Percentiles rank a stretch among this genome's conserved stretches.
Evolutionary conservation across 495 filamentous ascomycete genomes (phyloP).

Genomic region (Penicillium salamii): DNA sequence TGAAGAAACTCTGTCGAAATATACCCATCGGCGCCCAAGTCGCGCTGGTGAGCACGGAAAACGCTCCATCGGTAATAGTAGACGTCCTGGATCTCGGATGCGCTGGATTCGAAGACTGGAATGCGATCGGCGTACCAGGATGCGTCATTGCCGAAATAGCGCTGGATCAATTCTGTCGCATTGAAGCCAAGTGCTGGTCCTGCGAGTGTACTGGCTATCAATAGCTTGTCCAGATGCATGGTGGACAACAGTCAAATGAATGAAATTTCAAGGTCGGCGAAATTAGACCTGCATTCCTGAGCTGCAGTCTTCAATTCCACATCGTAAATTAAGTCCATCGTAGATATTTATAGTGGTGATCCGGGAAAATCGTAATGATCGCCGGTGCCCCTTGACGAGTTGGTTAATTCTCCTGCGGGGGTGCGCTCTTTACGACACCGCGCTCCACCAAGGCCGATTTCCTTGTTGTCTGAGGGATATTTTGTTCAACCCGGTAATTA

Average conservation of each 20-base stretch:
- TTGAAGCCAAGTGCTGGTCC: no score
- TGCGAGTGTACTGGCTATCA: no score
- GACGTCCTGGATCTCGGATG: slow-evolving; percentile 22
- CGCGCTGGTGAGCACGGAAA: slow-evolving; percentile 31
- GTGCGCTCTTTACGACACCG: no score
- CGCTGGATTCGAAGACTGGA: slow-evolving; percentile 16
- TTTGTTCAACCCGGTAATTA: no score
- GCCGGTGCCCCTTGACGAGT: background rate
- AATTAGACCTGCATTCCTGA: no score
- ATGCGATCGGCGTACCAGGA: slow-evolving; percentile 20
- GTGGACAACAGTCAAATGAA: no score
- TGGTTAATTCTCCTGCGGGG: slow-evolving; percentile 5
- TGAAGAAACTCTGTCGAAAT: slow-evolving; percentile 32
- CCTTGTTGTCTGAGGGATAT: no score
- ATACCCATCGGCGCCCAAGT: slow-evolving; percentile 25
- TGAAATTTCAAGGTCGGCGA: no score
- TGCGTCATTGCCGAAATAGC: slow-evolving; percentile 21
- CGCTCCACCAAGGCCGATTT: no score
- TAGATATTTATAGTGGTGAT: background rate
- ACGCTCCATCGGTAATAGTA: slow-evolving; percentile 34
- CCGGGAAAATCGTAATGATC: background rate
- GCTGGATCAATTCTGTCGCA: background rate
- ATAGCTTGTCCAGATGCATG: no score
- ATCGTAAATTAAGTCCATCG: no score
- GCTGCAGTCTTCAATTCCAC: no score